Evolutionary conservation across 768 basidiomycete genomes (phyloP).

Genomic region (Boletus rubroflammeus): DNA sequence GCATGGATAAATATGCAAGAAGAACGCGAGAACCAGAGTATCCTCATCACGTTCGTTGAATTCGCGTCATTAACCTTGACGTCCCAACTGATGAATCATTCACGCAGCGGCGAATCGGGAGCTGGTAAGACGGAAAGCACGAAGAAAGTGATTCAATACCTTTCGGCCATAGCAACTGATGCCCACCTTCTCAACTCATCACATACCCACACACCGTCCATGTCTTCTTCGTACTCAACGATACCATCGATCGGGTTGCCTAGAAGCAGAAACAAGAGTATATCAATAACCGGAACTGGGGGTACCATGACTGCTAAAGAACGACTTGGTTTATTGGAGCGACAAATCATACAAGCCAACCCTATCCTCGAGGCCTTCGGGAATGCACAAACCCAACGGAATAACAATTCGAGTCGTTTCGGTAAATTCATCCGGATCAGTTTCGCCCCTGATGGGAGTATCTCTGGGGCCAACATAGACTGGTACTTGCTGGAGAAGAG

Average conservation of each 20-base stretch:
- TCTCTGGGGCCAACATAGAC: conserved; percentile 96
- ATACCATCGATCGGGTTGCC: conserved; percentile 70
- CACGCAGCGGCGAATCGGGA: conserved; percentile 87
- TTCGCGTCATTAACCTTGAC: background rate
- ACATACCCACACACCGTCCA: conserved; percentile 65
- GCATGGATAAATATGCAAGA: conserved; percentile 99
- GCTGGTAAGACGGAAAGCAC: conserved; percentile 99
- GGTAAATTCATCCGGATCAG: conserved; percentile 97
- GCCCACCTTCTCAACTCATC: conserved; percentile 53
- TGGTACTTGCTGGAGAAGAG: conserved; percentile 99
- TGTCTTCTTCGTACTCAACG: conserved; percentile 50
- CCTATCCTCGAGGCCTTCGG: conserved; percentile 98
- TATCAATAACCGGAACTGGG: conserved; percentile 42
- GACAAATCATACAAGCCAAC: conserved; percentile 96
- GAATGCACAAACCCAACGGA: conserved; percentile 96
- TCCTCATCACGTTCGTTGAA: conserved; percentile 86
- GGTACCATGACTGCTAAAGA: conserved; percentile 58
- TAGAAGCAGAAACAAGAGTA: conserved; percentile 56
- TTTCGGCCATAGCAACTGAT: conserved; percentile 94
- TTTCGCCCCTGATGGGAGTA: conserved; percentile 90
- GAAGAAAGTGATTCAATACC: conserved; percentile 99
- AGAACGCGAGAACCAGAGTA: conserved; percentile 95
- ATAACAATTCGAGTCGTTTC: conserved; percentile 98
- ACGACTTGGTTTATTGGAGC: conserved; percentile 83
- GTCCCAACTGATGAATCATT: conserved; percentile 9